A percentile compares a stretch with the other conserved stretches of the same genome.
Conservation (phyloP, 805 yeast genomes). For the Scheffersomyces stipitis region DNA sequence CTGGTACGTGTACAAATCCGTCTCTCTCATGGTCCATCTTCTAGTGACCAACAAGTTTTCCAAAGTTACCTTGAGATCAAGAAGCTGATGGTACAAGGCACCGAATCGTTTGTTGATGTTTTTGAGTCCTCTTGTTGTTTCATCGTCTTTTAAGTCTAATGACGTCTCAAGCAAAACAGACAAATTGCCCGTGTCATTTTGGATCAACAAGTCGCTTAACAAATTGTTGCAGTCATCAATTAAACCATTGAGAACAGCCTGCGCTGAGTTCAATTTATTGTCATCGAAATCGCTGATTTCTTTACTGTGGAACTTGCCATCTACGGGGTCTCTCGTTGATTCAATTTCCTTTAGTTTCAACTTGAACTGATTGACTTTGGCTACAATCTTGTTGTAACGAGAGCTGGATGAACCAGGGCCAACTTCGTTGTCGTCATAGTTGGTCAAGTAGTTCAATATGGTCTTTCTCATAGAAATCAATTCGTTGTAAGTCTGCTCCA, state of each 20-base stretch:
- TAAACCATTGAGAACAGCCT: constrained; percentile 64
- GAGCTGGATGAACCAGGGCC: constrained; percentile 1
- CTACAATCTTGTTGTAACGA: constrained; percentile 7
- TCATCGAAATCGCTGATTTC: constrained; percentile 13
- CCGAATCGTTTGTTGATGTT: constrained; percentile 30
- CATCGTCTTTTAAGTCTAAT: constrained; percentile 19
- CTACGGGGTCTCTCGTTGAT: constrained; percentile 45
- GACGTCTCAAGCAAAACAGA: constrained; percentile 20
- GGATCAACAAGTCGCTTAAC: constrained; percentile 63
- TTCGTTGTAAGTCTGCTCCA: constrained; percentile 50
- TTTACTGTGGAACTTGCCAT: constrained; percentile 48
- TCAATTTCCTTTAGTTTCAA: constrained; percentile 28
- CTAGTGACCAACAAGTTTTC: constrained; percentile 87
- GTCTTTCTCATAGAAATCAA: constrained; percentile 65
- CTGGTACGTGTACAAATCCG: constrained; percentile 86
- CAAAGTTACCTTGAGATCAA: constrained; percentile 66
- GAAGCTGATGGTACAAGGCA: constrained; percentile 60
- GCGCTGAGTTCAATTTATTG: constrained; percentile 24
- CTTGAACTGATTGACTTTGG: constrained; percentile 20
- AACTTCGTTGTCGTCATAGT: background rate
- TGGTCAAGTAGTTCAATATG: constrained; percentile 43
- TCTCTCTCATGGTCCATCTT: constrained; percentile 96
- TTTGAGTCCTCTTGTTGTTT: constrained; percentile 27
- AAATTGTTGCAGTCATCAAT: constrained; percentile 82
- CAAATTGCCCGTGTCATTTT: constrained; percentile 26